Conservation (phyloP, 306 rosid genomes). For the Pyrus communis region DNA sequence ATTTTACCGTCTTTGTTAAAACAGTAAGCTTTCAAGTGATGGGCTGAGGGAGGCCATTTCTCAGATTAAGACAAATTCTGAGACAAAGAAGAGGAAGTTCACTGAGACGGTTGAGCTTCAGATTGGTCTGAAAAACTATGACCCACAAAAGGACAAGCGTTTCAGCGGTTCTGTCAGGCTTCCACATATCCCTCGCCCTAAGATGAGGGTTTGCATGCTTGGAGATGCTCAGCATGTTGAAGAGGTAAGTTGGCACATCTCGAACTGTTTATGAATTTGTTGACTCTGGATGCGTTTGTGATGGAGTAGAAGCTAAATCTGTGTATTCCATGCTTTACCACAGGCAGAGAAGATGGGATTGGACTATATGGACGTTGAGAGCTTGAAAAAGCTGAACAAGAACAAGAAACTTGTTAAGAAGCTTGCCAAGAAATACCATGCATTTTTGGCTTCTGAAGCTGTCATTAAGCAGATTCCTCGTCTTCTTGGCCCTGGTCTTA, state of each 20-base stretch:
- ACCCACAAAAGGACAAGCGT: constrained; percentile 80
- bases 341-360: constrained; percentile 69
- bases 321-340: neutral
- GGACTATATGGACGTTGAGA: constrained; percentile 68
- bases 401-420: constrained; percentile 67
- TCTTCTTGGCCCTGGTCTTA: constrained; percentile 69
- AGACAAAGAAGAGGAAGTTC: constrained; percentile 39
- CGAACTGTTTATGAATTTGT: neutral
- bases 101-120: constrained; percentile 73
- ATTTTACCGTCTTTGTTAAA: neutral
- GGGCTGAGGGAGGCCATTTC: constrained; percentile 42
- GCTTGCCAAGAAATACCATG: constrained; percentile 63
- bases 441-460: constrained; percentile 70
- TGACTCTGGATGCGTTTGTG: neutral
- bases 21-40: constrained; percentile 47
- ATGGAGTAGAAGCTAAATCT: neutral
- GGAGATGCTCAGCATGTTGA: constrained; percentile 84
- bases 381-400: constrained; percentile 63
- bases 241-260: constrained; percentile 35
- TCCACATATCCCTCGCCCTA: constrained; percentile 75
- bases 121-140: constrained; percentile 69
- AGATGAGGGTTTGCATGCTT: constrained; percentile 78
- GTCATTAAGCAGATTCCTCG: constrained; percentile 80
- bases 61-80: constrained; percentile 17
- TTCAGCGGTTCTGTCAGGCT: constrained; percentile 68